Conservation (phyloP, 2,329 filamentous ascomycete genomes). For the Phialophora chinensis region DNA sequence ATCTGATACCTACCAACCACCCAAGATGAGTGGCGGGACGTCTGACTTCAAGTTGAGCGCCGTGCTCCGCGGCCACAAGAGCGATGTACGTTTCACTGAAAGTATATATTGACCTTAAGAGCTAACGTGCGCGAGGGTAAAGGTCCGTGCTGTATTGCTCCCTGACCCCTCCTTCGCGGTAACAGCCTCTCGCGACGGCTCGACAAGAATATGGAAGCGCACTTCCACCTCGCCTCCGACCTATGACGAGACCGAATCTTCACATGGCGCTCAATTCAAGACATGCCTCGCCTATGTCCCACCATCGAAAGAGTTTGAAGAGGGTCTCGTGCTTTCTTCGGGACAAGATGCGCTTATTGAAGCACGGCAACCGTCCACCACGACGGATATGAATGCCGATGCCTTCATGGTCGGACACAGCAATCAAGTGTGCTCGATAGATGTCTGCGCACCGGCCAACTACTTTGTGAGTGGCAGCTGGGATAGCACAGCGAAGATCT, state of each 20-base stretch:
- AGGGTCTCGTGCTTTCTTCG: constrained; percentile 84
- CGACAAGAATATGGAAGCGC: constrained; percentile 83
- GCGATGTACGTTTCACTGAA: constrained; percentile 69
- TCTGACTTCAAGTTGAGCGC: constrained; percentile 76
- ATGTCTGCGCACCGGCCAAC: constrained; percentile 72
- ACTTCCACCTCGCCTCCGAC: constrained; percentile 67
- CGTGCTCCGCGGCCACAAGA: constrained; percentile 84
- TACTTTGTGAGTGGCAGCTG: constrained; percentile 91
- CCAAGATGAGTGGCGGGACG: constrained; percentile 24
- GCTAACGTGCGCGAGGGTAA: constrained; percentile 27
- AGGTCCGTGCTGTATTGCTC: constrained; percentile 89
- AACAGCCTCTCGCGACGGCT: constrained; percentile 89
- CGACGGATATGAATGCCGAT: constrained; percentile 77
- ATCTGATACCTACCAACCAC: not conserved
- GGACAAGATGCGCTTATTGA: constrained; percentile 94
- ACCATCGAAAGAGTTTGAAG: constrained; percentile 69
- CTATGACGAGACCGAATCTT: constrained; percentile 79
- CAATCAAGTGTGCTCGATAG: constrained; percentile 85
- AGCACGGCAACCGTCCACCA: constrained; percentile 73
- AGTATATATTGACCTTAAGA: constrained; percentile 36
- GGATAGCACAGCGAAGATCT: constrained; percentile 87
- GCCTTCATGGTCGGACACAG: constrained; percentile 84
- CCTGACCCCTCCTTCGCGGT: constrained; percentile 73
- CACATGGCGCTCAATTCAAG: constrained; percentile 82
- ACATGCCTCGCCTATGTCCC: constrained; percentile 81